A percentile compares a stretch with the other conserved stretches of the same genome.
These are phyloP conservation scores for Vicia villosa DNA, from an alignment of 306 rosid genomes.

Conservation along the genomic window DNA sequence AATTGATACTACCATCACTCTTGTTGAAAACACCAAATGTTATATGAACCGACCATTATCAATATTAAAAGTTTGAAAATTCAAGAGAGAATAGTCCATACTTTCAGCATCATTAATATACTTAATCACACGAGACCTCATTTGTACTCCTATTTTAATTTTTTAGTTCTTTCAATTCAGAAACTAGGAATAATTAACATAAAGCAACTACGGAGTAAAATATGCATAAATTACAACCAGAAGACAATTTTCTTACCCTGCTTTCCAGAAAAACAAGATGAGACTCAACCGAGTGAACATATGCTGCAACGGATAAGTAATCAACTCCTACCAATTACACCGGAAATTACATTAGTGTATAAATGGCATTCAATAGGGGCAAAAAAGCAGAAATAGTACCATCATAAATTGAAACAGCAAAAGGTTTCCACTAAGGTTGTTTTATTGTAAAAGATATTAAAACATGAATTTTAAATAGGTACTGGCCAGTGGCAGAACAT, in stretches of 20 bases:
- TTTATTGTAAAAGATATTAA: background rate
- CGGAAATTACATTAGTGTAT: constrained; percentile 27
- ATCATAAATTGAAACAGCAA: constrained; percentile 20
- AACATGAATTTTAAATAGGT: no score
- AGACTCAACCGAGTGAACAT: constrained; percentile 45
- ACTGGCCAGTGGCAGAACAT: no score
- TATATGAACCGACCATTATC: constrained; percentile 22
- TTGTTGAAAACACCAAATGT: constrained; percentile 16
- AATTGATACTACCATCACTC: constrained; percentile 22
- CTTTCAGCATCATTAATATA: background rate
- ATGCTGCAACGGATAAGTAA: constrained; percentile 53
- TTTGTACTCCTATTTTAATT: background rate
- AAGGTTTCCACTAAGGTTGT: constrained; percentile 1
- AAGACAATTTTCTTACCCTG: constrained; percentile 46
- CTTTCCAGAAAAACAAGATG: constrained; percentile 46
- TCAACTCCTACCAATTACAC: constrained; percentile 50
- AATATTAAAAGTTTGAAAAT: constrained; percentile 18
- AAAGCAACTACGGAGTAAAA: constrained; percentile 7
- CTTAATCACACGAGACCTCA: constrained; percentile 9
- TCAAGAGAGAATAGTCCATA: constrained; percentile 16
- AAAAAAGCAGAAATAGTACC: background rate
- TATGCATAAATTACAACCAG: constrained; percentile 17
- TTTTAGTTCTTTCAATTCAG: constrained; percentile 3
- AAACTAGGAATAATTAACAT: constrained; percentile 7
- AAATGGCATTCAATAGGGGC: background rate